Evolutionary conservation across 805 yeast species (phyloP).

Genomic region (Zygosaccharomyces lentus): DNA sequence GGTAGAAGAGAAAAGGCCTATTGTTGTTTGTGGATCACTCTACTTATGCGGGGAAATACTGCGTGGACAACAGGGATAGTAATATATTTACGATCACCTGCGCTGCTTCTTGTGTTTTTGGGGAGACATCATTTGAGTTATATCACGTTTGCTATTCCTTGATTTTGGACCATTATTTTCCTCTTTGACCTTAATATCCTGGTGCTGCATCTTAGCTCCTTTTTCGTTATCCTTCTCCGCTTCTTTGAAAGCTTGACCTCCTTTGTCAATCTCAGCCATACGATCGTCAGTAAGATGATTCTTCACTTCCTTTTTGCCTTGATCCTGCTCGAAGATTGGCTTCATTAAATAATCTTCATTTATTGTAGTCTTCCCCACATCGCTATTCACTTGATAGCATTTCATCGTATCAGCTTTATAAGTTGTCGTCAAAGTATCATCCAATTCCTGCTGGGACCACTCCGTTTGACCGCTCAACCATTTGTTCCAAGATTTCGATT

Average conservation of each 20-base stretch:
- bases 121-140: constrained; percentile 7
- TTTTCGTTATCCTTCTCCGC: constrained; percentile 2
- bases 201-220: constrained; percentile 2
- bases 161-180: constrained; percentile 4
- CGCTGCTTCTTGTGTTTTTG: constrained; percentile 7
- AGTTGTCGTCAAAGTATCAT: constrained; percentile 38
- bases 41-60: constrained; percentile 60
- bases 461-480: constrained; percentile 52
- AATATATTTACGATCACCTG: neutral
- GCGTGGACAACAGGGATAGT: constrained; percentile 27
- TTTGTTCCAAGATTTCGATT: constrained; percentile 48
- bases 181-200: constrained; percentile 7
- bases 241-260: neutral
- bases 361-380: constrained; percentile 58
- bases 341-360: constrained; percentile 38
- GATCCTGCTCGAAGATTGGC: constrained; percentile 25
- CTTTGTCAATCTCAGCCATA: neutral
- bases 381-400: constrained; percentile 52
- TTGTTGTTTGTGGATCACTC: constrained; percentile 66
- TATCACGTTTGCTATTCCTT: constrained; percentile 4
- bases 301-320: neutral
- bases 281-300: neutral
- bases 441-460: constrained; percentile 41
- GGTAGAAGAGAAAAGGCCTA: constrained; percentile 13
- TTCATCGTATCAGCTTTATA: constrained; percentile 39